Conservation (phyloP, 2,329 filamentous ascomycete species). For the Geosmithia putterillii region DNA sequence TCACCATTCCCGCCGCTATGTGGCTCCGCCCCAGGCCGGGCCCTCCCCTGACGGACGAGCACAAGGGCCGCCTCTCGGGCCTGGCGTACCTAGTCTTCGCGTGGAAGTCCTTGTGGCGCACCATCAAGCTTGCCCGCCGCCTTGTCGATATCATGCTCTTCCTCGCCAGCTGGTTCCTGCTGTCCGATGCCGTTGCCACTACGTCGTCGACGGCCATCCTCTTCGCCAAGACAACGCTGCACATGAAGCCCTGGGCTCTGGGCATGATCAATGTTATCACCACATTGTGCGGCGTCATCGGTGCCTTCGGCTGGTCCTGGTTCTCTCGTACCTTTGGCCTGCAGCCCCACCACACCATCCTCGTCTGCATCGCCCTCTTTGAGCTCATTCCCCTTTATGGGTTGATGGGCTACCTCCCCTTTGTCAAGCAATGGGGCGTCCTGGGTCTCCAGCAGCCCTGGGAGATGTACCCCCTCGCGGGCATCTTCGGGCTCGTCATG, state of each 20-base stretch:
- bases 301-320: slow-evolving; percentile 81
- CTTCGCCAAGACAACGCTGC: slow-evolving; percentile 85
- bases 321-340: slow-evolving; percentile 60
- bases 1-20: slow-evolving; percentile 76
- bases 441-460: slow-evolving; percentile 84
- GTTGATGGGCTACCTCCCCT: slow-evolving; percentile 74
- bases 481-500: slow-evolving; percentile 84
- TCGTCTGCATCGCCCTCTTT: slow-evolving; percentile 83
- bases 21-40: slow-evolving; percentile 85
- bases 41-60: slow-evolving; percentile 52
- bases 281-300: slow-evolving; percentile 70
- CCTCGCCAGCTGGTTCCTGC: slow-evolving; percentile 82
- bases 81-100: slow-evolving; percentile 66
- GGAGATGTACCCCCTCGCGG: slow-evolving; percentile 92
- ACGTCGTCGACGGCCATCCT: slow-evolving; percentile 89
- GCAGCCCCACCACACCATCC: slow-evolving; percentile 73
- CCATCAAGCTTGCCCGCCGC: slow-evolving; percentile 59
- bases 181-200: slow-evolving; percentile 89
- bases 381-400: slow-evolving; percentile 90
- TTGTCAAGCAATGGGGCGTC: slow-evolving; percentile 61
- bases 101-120: slow-evolving; percentile 78
- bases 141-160: slow-evolving; percentile 67
- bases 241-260: slow-evolving; percentile 79
- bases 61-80: slow-evolving; percentile 31
- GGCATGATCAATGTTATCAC: slow-evolving; percentile 91